phyloP scores from a whole-genome alignment of 2,329 filamentous ascomycete genomes.

The Pseudogymnoascus sp. region DNA sequence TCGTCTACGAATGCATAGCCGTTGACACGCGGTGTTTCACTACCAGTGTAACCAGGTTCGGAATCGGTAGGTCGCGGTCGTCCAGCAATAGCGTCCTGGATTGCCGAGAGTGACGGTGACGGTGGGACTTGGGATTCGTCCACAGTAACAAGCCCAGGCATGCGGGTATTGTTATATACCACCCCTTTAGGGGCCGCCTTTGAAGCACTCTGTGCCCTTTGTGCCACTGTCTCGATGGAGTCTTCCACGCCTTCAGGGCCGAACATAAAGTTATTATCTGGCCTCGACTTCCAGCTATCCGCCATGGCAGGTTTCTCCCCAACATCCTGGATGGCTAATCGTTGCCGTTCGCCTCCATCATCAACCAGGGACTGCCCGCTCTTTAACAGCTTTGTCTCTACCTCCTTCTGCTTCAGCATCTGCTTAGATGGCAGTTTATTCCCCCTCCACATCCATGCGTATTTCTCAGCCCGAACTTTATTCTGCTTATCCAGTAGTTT shows the following conservation, averaged over 20 bases:
- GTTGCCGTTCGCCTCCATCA: slow-evolving; percentile 48
- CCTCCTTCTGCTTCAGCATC: slow-evolving; percentile 60
- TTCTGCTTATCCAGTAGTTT: slow-evolving; percentile 87
- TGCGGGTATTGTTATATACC: slow-evolving; percentile 74
- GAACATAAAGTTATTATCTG: slow-evolving; percentile 88
- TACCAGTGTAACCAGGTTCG: slow-evolving; percentile 49
- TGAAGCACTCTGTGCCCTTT: slow-evolving; percentile 63
- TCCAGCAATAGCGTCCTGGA: slow-evolving; percentile 77
- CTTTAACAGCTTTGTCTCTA: slow-evolving; percentile 46
- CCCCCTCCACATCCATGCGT: slow-evolving; percentile 80
- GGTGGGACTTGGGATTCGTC: slow-evolving; percentile 47
- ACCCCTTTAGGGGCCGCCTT: slow-evolving; percentile 70
- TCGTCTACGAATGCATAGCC: slow-evolving; percentile 86
- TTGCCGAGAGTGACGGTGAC: slow-evolving; percentile 76
- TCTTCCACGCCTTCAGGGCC: slow-evolving; percentile 58
- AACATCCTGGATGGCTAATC: slow-evolving; percentile 57
- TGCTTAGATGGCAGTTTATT: slow-evolving; percentile 82
- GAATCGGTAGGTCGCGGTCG: slow-evolving; percentile 55
- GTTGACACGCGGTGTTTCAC: slow-evolving; percentile 82
- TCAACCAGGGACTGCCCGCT: slow-evolving; percentile 42
- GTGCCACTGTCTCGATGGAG: slow-evolving; percentile 52
- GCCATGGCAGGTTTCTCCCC: slow-evolving; percentile 69
- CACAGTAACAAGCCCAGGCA: slow-evolving; percentile 44
- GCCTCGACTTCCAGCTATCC: slow-evolving; percentile 65
- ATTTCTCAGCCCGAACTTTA: slow-evolving; percentile 71